These are phyloP conservation scores for Ustilago vetiveriae DNA, from an alignment of 1,284 basidiomycete species.

Conservation along the genomic window DNA sequence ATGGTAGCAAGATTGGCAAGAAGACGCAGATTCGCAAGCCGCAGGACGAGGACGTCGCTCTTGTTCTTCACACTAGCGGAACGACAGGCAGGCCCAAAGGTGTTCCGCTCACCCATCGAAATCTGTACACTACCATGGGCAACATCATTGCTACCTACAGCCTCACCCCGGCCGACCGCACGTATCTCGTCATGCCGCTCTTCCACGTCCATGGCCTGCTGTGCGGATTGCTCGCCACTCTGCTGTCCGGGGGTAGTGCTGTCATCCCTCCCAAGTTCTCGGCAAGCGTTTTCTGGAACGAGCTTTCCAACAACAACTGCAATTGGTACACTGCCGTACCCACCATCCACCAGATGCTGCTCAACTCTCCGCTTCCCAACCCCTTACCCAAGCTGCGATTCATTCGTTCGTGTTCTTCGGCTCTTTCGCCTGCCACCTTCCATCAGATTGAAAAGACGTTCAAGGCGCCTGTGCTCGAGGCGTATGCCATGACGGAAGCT, in stretches of 20 bases:
- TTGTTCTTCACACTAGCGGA: slow-evolving; percentile 73
- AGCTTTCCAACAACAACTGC: slow-evolving; percentile 67
- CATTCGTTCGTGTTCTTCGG: slow-evolving; percentile 70
- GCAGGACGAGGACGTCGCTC: slow-evolving; percentile 66
- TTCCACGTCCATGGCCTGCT: slow-evolving; percentile 77
- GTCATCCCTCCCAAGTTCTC: slow-evolving; percentile 74
- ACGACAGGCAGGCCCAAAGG: slow-evolving; percentile 73
- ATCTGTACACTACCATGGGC: slow-evolving; percentile 73
- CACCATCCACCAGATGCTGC: slow-evolving; percentile 71
- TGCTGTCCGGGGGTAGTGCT: slow-evolving; percentile 73
- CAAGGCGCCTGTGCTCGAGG: slow-evolving; percentile 70
- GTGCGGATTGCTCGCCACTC: slow-evolving; percentile 74
- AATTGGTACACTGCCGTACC: slow-evolving; percentile 68
- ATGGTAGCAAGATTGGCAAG: slow-evolving; percentile 35
- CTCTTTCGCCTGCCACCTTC: slow-evolving; percentile 69
- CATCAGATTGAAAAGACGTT: slow-evolving; percentile 69
- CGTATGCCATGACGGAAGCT: slow-evolving; percentile 68
- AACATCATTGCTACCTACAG: slow-evolving; percentile 71
- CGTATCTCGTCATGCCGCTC: slow-evolving; percentile 75
- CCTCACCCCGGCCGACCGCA: slow-evolving; percentile 69
- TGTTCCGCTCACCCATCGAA: slow-evolving; percentile 74
- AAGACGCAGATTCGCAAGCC: slow-evolving; percentile 35
- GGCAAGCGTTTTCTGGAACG: slow-evolving; percentile 74
- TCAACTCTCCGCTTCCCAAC: slow-evolving; percentile 67
- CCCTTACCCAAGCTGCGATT: slow-evolving; percentile 69